Evolutionary conservation across 176 grass and related monocot genomes (phyloP), one percentile per base, ranked within the genome.

Genomic region (Cenchrus fungigraminus): DNA sequence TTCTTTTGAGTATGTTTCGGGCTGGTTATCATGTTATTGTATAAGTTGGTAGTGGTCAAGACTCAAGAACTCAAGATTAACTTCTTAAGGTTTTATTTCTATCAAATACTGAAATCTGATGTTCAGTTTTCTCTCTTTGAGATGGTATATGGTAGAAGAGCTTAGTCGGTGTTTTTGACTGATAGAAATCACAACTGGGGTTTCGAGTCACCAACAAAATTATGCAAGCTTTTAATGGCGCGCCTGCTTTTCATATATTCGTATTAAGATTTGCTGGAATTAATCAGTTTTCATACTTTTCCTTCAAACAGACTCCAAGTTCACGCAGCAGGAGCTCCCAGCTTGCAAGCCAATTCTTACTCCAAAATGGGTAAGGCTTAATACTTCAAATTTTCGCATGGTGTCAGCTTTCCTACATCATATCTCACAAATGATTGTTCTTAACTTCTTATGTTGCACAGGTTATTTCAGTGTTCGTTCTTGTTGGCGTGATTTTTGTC

Each of bases 281-380:
- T 40, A 17, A 74, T 20, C 14, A 60, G 17, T 37, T 64, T 12
- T 7, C 75, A 83, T 68, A 62, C 4, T 61, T 68, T 8, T 71
- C 55, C 65, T 71, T 81, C 64, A 25, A 54, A 42, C 91, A 99
- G 93, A 96, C 86, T 99, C 97, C 81, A 99, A 88, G 54, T 99
- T 99, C 69, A 99, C 97, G 1, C 91, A 99, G 83, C 97, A 99
- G 90, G 97, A 99, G 80, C 97, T 99, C 78, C 96, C 97, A 60
- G 97, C 97, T 71, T 99, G 97, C 83, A 99, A 99, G 71, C 97
- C 91, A 12, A 99, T 99, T 80, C 93, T 99, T 86, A 99, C 97
- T 79, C 96, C 93, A 50, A 91, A 86, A 94, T 99, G 97, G 97
- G 91, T 99, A 86, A 68, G 87, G 87, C 51, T 76, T 65, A n/a